phyloP scores from a whole-genome alignment of 768 basidiomycete genomes.

The Kwoniella shandongensis region DNA sequence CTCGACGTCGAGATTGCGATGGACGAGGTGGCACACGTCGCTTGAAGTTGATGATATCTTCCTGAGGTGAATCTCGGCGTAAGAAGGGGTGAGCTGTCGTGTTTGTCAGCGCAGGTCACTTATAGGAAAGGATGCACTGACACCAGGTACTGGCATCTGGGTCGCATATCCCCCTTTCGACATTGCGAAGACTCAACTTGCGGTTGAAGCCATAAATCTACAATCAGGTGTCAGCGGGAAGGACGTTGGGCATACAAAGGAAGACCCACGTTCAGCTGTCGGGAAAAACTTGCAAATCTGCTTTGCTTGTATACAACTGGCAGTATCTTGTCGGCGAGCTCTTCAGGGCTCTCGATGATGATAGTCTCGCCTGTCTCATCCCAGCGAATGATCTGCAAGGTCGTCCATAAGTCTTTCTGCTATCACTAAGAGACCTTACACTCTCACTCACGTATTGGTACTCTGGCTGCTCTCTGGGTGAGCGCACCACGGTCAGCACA shows the following conservation, averaged over 20 bases:
- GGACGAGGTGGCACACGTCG: constrained; percentile 85
- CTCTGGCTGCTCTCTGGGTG: constrained; percentile 76
- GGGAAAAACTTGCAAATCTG: constrained; percentile 93
- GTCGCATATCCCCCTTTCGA: constrained; percentile 91
- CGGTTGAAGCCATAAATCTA: constrained; percentile 99
- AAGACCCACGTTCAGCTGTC: constrained; percentile 85
- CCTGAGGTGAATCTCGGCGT: constrained; percentile 83
- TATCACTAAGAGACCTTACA: background rate
- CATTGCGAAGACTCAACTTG: constrained; percentile 81
- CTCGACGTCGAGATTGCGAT: constrained; percentile 31
- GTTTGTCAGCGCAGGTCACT: constrained; percentile 6
- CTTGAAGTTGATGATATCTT: constrained; percentile 91
- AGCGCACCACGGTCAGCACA: constrained; percentile 25
- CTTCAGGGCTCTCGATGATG: constrained; percentile 90
- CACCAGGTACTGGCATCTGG: constrained; percentile 97
- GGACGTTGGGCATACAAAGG: constrained; percentile 34
- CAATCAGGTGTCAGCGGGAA: background rate
- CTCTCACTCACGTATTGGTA: constrained; percentile 66
- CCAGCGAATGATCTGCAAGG: constrained; percentile 81
- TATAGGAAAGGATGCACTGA: constrained; percentile 55
- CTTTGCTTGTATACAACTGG: constrained; percentile 94
- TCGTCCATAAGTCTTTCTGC: constrained; percentile 12
- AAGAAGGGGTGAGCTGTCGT: constrained; percentile 80
- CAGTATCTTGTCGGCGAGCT: constrained; percentile 88
- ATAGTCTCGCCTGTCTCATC: constrained; percentile 89